These are phyloP conservation scores for Lasiosphaeriaceae sp. DNA, from an alignment of 495 filamentous ascomycete species.

Conservation along the genomic window DNA sequence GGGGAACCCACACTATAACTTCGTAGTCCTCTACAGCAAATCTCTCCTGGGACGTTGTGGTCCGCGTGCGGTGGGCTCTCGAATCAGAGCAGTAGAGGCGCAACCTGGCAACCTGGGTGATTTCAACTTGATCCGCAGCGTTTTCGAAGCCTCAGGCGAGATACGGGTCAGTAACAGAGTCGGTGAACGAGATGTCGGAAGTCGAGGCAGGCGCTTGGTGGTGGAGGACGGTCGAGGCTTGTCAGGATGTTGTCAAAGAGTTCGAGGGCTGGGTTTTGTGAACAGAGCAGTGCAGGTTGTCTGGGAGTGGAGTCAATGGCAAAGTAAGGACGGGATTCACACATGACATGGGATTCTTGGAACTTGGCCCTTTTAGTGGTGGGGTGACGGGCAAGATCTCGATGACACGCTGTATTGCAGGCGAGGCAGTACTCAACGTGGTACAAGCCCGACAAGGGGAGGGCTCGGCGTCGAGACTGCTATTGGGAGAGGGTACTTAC, in stretches of 20 bases:
- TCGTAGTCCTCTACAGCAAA: not conserved
- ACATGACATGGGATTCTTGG: slow-evolving; percentile 29
- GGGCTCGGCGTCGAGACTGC: slow-evolving; percentile 6
- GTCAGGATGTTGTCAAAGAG: not conserved
- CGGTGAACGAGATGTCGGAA: not conserved
- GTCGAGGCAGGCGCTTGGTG: not conserved
- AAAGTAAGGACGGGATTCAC: slow-evolving; percentile 21
- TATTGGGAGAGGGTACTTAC: slow-evolving; percentile 10
- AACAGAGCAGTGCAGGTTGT: not conserved
- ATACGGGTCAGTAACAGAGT: not conserved
- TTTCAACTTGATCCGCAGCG: not conserved
- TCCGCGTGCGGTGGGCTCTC: slow-evolving; percentile 16
- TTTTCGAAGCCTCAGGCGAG: not conserved
- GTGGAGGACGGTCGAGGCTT: not conserved
- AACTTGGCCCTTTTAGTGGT: slow-evolving; percentile 19
- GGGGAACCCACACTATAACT: not conserved
- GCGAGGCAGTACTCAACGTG: slow-evolving; percentile 19
- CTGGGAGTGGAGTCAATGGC: slow-evolving; percentile 26
- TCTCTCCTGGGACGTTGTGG: slow-evolving; percentile 1
- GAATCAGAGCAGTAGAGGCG: slow-evolving; percentile 16
- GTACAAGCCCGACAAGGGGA: slow-evolving; percentile 25
- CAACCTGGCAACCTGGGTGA: not conserved
- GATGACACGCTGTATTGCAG: slow-evolving; percentile 31
- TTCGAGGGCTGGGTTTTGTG: not conserved
- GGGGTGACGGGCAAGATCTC: slow-evolving; percentile 30